Evolutionary conservation across 495 filamentous ascomycete genomes (phyloP), one percentile per base, ranked within the genome.

Genomic region (Xylaria palmicola): DNA sequence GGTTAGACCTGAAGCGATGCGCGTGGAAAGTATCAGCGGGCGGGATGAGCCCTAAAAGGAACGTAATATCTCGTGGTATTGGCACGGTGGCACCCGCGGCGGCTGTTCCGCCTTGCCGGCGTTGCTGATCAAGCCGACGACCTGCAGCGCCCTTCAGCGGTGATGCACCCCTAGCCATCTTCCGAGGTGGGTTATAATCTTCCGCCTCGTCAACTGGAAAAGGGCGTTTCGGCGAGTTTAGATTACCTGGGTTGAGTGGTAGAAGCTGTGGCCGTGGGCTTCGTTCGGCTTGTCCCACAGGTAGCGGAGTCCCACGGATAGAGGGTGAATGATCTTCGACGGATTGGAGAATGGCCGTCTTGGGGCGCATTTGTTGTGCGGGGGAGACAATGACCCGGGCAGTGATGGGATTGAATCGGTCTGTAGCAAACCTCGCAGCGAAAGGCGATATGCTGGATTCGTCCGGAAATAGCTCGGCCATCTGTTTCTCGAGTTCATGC

Each of bases 391-490:
- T 88, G n/a, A 90, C 86, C 19, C 86, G 90, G 41, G 90, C 85
- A 1, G 82, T 79, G 39, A 90, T 90, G 7, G 92, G 94, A 60
- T 81, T 75, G 56, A 80, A 81, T 40, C 71, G 78, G 29, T 77
- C 71, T 4, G 81, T 82, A 6, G 87, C 79, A 69, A 87, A 97
- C 44, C 94, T 87, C 53, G 87, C 83, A 2, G 86, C 81, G 72
- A 98, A 98, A 30, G 83, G 83, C 5, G 80, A 70, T 26, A 97
- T 78, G 22, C 85, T 86, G 17, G 91, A 88, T 61, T 97, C 93
- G 20, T 92, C 89, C 17, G 92, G 92, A 70, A 89, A 98, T 2
- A 97, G 81, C 69, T 97, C 92, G 22, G 83, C 81, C 93, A 98
- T 97, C 29, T 94, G 88, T 68, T 85, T 88, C 70, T 98, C 94